Percentiles rank a stretch among this genome's conserved stretches.
These are phyloP conservation scores for Pythium brassicae DNA, from an alignment of 352 stramenopile genomes.

Conservation along the genomic window DNA sequence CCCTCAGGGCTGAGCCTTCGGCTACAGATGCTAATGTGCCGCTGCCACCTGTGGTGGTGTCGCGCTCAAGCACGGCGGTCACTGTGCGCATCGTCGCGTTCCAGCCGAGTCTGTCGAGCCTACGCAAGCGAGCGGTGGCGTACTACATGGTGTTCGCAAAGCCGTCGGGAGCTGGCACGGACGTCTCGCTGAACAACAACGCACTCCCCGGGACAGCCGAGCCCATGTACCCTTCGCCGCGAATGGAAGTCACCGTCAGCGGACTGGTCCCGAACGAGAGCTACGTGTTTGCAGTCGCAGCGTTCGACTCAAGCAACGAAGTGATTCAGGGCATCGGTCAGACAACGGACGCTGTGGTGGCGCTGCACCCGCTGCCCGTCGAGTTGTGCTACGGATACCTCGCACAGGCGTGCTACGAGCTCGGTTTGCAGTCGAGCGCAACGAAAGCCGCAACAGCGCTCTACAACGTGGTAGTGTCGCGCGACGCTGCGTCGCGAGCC, in stretches of 20 bases:
- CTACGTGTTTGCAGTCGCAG: constrained; percentile 82
- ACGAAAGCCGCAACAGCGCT: constrained; percentile 37
- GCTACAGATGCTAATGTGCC: constrained; percentile 15
- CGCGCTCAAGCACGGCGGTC: constrained; percentile 48
- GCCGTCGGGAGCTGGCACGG: constrained; percentile 54
- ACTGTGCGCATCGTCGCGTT: constrained; percentile 43
- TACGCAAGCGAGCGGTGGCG: constrained; percentile 27
- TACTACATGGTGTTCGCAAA: constrained; percentile 86
- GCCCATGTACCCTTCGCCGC: constrained; percentile 27
- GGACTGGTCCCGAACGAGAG: constrained; percentile 60
- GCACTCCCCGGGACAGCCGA: constrained; percentile 54
- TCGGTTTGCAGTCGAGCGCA: constrained; percentile 22
- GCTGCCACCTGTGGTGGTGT: constrained; percentile 41
- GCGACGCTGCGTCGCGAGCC: constrained; percentile 16
- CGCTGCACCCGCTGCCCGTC: constrained; percentile 63
- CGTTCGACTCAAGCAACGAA: constrained; percentile 59
- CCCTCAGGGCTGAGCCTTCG: not conserved
- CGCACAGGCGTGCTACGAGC: constrained; percentile 40
- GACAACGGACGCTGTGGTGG: constrained; percentile 51
- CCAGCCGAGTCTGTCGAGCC: constrained; percentile 17
- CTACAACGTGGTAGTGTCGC: constrained; percentile 45
- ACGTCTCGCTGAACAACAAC: constrained; percentile 74
- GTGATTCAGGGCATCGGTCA: constrained; percentile 67
- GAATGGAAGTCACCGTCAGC: constrained; percentile 32
- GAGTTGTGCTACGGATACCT: constrained; percentile 71